Conservation (phyloP, 2,329 filamentous ascomycete genomes). For the Aspergillus fischeri region DNA sequence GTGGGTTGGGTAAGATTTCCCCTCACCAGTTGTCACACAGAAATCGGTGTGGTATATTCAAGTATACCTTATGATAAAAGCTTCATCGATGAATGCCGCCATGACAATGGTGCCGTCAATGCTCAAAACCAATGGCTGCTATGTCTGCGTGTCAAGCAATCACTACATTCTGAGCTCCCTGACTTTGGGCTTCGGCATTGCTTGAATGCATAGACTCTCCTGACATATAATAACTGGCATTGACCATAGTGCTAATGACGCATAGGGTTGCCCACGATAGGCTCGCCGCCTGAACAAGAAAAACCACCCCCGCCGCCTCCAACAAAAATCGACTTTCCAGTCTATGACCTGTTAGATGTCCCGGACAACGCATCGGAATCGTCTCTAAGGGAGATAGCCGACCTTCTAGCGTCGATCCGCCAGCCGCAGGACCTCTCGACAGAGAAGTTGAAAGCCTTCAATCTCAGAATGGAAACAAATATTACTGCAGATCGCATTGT, state of each 20-base stretch:
- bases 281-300: slow-evolving; percentile 36
- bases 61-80: neutral
- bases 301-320: slow-evolving; percentile 48
- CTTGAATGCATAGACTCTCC: neutral
- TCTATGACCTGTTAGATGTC: slow-evolving; percentile 38
- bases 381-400: slow-evolving; percentile 38
- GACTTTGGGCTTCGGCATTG: neutral
- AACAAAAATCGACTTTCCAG: slow-evolving; percentile 51
- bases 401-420: slow-evolving; percentile 42
- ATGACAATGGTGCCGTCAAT: neutral
- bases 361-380: slow-evolving; percentile 30
- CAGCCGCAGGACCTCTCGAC: slow-evolving; percentile 38
- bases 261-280: slow-evolving; percentile 29
- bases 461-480: slow-evolving; percentile 36
- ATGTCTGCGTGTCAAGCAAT: neutral
- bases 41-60: neutral
- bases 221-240: neutral
- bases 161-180: neutral
- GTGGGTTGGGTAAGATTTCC: slow-evolving; percentile 27
- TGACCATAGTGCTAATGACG: slow-evolving; percentile 12
- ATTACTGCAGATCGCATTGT: slow-evolving; percentile 35
- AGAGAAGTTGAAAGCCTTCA: slow-evolving; percentile 39
- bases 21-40: neutral
- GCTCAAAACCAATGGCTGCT: neutral
- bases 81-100: neutral